Percentiles rank a stretch among this genome's conserved stretches.
phyloP scores from a whole-genome alignment of 176 grass and related monocot species.

The Typha latifolia region DNA sequence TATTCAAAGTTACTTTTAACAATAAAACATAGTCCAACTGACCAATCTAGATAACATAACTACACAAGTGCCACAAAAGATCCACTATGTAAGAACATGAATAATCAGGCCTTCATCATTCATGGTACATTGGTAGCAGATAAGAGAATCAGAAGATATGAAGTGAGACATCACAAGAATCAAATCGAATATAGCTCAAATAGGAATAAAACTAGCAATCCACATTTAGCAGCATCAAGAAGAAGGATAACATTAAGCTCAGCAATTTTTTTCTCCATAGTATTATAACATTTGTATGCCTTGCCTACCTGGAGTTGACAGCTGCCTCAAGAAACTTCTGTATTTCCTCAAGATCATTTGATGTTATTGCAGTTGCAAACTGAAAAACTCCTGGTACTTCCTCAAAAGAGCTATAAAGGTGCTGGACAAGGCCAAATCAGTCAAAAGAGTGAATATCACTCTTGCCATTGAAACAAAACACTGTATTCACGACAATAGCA shows the following conservation, averaged over 20 bases:
- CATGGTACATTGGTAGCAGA: too few relatives aligned
- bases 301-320: conserved; percentile 76
- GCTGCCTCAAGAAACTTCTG: conserved; percentile 91
- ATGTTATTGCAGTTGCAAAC: conserved; percentile 93
- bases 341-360: conserved; percentile 92
- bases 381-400: conserved; percentile 89
- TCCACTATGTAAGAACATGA: too few relatives aligned
- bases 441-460: background rate
- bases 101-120: too few relatives aligned
- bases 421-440: conserved; percentile 32
- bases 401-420: conserved; percentile 84
- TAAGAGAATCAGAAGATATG: too few relatives aligned
- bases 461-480: background rate
- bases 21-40: too few relatives aligned
- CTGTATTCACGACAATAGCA: too few relatives aligned
- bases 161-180: too few relatives aligned
- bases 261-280: background rate
- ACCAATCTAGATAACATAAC: too few relatives aligned
- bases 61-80: too few relatives aligned
- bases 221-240: background rate
- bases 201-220: background rate
- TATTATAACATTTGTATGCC: background rate
- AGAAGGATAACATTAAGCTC: background rate
- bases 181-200: too few relatives aligned
- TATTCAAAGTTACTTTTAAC: too few relatives aligned